phyloP scores from a whole-genome alignment of 176 grass and related monocot genomes.

The Carex scoparia region DNA sequence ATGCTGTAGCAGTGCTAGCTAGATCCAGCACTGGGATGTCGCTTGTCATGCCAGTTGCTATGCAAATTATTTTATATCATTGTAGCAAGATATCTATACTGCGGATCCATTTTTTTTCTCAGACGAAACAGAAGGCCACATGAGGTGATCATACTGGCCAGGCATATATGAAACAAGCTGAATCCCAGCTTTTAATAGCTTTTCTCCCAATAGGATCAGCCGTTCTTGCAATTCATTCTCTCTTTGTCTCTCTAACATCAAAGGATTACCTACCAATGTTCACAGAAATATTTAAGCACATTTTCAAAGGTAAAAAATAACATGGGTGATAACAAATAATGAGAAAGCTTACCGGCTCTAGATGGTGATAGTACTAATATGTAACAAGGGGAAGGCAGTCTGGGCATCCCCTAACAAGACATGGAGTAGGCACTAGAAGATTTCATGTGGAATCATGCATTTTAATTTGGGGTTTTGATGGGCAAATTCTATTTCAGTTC shows the following conservation, averaged over 20 bases:
- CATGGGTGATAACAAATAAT: background rate
- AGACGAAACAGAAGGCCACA: conserved; percentile 21
- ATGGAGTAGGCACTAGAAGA: background rate
- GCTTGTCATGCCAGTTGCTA: background rate
- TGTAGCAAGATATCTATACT: background rate
- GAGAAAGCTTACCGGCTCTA: background rate
- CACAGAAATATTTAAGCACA: background rate
- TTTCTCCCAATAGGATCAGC: conserved; percentile 27
- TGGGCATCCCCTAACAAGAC: background rate
- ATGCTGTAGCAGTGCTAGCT: background rate
- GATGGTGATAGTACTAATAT: background rate
- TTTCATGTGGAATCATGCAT: background rate
- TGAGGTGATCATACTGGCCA: conserved; percentile 18
- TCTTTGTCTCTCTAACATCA: background rate
- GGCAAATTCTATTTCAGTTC: background rate
- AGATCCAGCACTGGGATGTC: background rate
- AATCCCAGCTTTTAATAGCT: conserved; percentile 49
- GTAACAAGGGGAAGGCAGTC: background rate
- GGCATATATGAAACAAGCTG: conserved; percentile 25
- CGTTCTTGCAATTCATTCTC: conserved; percentile 26
- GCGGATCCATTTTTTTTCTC: background rate
- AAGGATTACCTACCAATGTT: conserved; percentile 4
- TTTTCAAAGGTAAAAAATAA: background rate
- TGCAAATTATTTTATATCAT: background rate
- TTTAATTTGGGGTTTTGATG: background rate